Percentiles rank a stretch among this genome's conserved stretches.
Evolutionary conservation across 768 basidiomycete genomes (phyloP).

Genomic region (Cystoderma amianthinum): DNA sequence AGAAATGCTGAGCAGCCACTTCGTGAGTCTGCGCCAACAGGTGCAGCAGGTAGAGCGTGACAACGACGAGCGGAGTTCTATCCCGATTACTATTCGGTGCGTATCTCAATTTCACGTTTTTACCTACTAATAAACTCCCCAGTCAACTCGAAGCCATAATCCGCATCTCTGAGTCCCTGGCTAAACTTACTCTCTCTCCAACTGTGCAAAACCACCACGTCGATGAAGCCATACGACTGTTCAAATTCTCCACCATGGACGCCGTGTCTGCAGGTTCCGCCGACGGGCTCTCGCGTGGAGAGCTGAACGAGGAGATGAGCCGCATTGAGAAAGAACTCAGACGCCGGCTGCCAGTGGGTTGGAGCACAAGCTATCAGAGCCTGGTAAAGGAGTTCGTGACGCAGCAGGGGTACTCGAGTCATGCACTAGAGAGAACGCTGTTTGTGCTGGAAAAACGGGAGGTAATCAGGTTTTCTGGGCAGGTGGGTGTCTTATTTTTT

Average conservation of each 20-base stretch:
- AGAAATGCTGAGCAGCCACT: slow-evolving; percentile 94
- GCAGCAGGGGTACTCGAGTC: slow-evolving; percentile 84
- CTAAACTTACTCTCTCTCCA: slow-evolving; percentile 86
- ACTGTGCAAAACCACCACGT: slow-evolving; percentile 90
- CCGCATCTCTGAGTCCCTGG: slow-evolving; percentile 94
- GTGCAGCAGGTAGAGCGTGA: slow-evolving; percentile 95
- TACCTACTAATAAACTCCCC: slow-evolving; percentile 1
- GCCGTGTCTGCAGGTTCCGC: slow-evolving; percentile 92
- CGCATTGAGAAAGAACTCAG: slow-evolving; percentile 85
- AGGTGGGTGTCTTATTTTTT: slow-evolving; percentile 25
- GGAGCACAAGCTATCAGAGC: slow-evolving; percentile 95
- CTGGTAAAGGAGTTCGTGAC: slow-evolving; percentile 90
- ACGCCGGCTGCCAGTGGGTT: slow-evolving; percentile 83
- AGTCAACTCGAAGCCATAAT: slow-evolving; percentile 98
- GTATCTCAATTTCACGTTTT: slow-evolving; percentile 15
- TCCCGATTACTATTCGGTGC: slow-evolving; percentile 95
- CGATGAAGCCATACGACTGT: slow-evolving; percentile 94
- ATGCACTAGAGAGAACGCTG: slow-evolving; percentile 86
- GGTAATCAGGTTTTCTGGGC: slow-evolving; percentile 57
- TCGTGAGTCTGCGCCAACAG: slow-evolving; percentile 87
- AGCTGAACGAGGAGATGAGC: slow-evolving; percentile 89
- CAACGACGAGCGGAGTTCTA: slow-evolving; percentile 95
- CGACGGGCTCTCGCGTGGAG: slow-evolving; percentile 87
- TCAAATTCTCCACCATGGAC: slow-evolving; percentile 99
- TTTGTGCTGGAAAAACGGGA: slow-evolving; percentile 73